Evolutionary conservation across 768 basidiomycete species (phyloP), one percentile per base, ranked within the genome.

Genomic region (Myochromella boudieri): DNA sequence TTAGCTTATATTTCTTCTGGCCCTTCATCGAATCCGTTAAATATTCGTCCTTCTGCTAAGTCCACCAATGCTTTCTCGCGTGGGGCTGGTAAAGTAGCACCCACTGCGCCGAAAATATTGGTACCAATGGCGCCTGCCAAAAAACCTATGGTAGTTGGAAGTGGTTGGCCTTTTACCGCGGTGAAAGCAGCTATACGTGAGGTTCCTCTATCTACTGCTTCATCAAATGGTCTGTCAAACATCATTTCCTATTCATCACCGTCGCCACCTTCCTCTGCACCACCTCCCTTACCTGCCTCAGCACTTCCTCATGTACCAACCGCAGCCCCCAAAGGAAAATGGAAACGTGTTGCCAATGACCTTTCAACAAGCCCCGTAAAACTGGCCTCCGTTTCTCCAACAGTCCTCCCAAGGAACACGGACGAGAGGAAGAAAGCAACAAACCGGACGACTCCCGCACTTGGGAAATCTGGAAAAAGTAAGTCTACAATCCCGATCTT

Each of bases 21-120:
- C 9, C 68, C 77, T 7, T 58, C 69, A 20, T 71, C 68, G 0
- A 84, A 84, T 57, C 80, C 81, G 18, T 60, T 84, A 31, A 70
- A 68, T 37, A 83, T 84, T 43, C 68, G 72, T 20, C 78, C 82
- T 11, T 77, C 81, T 11, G 58, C 52, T 12, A n/a, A n/a, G 44
- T 27, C 42, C 42, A 49, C 22, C 15, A 46, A 29, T 18, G 38
- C 17, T 18, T 24, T n/a, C 22, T 18, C 12, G 22, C 38, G 36
- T 22, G 20, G 37, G 22, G 25, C 48, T n/a, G 32, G 49, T n/a
- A 65, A 60, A 31, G 42, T 58, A 7, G 41, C 54, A 15, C 66
- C 68, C 9, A 61, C 43, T 21, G 63, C 58, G 0, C 65, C 68
- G 4, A 61, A 57, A 40, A 31, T 42, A 14, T 54, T 51, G 8